These are phyloP conservation scores for Saprolegnia diclina DNA, from an alignment of 352 stramenopile species.

Conservation along the genomic window DNA sequence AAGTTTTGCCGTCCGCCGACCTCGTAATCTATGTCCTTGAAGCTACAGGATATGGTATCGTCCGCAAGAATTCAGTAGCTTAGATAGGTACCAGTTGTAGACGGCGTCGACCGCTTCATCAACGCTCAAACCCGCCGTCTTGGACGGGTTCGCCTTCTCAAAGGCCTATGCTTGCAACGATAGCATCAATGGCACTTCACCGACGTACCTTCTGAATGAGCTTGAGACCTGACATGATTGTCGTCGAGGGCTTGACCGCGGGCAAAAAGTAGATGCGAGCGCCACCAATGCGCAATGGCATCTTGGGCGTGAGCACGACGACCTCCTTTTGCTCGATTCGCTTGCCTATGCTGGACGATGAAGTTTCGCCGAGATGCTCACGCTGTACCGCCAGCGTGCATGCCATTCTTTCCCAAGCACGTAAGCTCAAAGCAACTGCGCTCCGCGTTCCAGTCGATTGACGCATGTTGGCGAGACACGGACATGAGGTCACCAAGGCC, in stretches of 20 bases:
- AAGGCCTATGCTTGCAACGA: slow-evolving; percentile 40
- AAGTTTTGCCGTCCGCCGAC: slow-evolving; percentile 69
- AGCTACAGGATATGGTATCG: slow-evolving; percentile 27
- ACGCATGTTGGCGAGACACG: slow-evolving; percentile 66
- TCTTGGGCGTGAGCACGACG: slow-evolving; percentile 57
- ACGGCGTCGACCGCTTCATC: slow-evolving; percentile 68
- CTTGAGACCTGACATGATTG: slow-evolving; percentile 78
- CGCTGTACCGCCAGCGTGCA: slow-evolving; percentile 39
- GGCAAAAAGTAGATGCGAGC: slow-evolving; percentile 71
- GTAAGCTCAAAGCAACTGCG: slow-evolving; percentile 71
- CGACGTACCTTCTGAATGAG: slow-evolving; percentile 59
- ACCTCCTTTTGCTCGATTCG: slow-evolving; percentile 68
- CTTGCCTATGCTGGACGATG: slow-evolving; percentile 35
- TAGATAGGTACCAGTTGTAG: slow-evolving; percentile 37
- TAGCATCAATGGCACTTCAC: neutral
- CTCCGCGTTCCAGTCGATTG: slow-evolving; percentile 69
- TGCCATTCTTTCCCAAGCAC: slow-evolving; percentile 77
- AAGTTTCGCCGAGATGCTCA: neutral
- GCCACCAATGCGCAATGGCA: slow-evolving; percentile 73
- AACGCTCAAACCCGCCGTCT: slow-evolving; percentile 39
- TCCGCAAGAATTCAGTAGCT: too few species aligned
- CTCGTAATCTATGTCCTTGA: slow-evolving; percentile 64
- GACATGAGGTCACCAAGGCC: slow-evolving; percentile 74
- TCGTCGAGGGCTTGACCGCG: slow-evolving; percentile 62
- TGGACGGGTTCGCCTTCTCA: slow-evolving; percentile 53